Evolutionary conservation across 1,139 yeast species (phyloP).

Genomic region (Yamadazyma buinensis): DNA sequence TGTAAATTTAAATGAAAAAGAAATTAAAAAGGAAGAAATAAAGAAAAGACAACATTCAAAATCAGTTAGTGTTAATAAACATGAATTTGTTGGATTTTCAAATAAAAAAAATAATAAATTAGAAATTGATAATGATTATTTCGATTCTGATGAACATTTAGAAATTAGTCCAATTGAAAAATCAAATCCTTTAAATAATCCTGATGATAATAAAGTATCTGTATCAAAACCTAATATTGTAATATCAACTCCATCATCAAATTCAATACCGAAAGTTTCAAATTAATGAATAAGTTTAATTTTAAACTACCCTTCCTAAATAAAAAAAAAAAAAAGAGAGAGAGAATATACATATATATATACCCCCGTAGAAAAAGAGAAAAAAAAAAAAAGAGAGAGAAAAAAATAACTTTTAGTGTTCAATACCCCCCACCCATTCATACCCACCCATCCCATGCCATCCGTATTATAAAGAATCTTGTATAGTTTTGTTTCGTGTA

Average conservation of each 20-base stretch:
- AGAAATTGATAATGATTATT: constrained; percentile 2
- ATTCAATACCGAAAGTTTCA: constrained; percentile 13
- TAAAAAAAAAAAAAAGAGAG: too few species aligned
- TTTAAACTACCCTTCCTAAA: neutral
- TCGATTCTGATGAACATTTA: neutral
- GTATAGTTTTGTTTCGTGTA: constrained; percentile 6
- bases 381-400: too few species aligned
- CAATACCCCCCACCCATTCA: too few species aligned
- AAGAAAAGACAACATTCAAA: constrained; percentile 50
- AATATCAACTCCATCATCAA: constrained; percentile 23
- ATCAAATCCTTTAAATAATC: too few species aligned
- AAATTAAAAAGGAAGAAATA: constrained; percentile 1
- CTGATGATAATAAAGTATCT: neutral
- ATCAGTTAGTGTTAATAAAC: constrained; percentile 52
- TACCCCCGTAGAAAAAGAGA: too few species aligned
- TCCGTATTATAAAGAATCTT: too few species aligned
- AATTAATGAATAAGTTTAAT: too few species aligned
- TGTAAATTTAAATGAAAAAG: neutral
- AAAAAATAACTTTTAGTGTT: too few species aligned
- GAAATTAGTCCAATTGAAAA: constrained; percentile 1
- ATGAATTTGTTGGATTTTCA: constrained; percentile 37
- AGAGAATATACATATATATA: too few species aligned
- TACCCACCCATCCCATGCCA: too few species aligned
- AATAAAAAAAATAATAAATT: neutral
- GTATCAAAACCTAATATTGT: constrained; percentile 22